Evolutionary conservation across 2,329 filamentous ascomycete genomes (phyloP), one percentile per base, ranked within the genome.

Genomic region (Penicillium sp.): DNA sequence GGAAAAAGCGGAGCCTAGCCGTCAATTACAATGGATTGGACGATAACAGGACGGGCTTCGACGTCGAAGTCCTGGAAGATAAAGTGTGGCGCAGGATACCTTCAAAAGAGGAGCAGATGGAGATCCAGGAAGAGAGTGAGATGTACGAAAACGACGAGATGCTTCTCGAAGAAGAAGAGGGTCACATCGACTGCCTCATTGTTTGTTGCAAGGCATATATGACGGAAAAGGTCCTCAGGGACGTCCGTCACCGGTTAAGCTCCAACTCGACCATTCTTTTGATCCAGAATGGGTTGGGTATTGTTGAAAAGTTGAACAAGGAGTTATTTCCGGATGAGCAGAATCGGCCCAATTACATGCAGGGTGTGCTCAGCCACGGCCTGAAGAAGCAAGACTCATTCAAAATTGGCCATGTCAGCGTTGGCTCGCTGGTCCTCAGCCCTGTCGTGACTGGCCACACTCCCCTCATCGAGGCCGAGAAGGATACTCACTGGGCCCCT

Each of bases 231-330:
- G 84, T 86, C 36, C 68, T 95, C 11, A 73, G 79, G 5, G 69
- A 79, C 1, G 80, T 95, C 45, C 76, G 83, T 2, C 77, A 82
- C 53, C 80, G 88, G 8, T 70, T 94, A n/a, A 76, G 79, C 38
- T 73, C 78, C 3, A 72, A 81, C 27, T 88, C 85, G 1, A 86
- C 88, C 0, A 78, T 95, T 6, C 82, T 86, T 50, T 79, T 95
- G 47, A 67, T 94, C 47, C 85, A 89, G 48, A 87, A 91, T 53
- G 89, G 90, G 1, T 80, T 97, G 67, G 91, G 93, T 0, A 73
- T 89, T 1, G 75, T 89, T n/a, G 90, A 97, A 42, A 78, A 83
- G 42, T 76, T 96, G 36, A 89, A 88, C 58, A 69, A 77, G 32
- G 67, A 77, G 9, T 66, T 94, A 27, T 96, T 95, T 57, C 77